Evolutionary conservation across 2,329 filamentous ascomycete species (phyloP), one percentile per base, ranked within the genome.

Genomic region (Aspergillus viridinutans): DNA sequence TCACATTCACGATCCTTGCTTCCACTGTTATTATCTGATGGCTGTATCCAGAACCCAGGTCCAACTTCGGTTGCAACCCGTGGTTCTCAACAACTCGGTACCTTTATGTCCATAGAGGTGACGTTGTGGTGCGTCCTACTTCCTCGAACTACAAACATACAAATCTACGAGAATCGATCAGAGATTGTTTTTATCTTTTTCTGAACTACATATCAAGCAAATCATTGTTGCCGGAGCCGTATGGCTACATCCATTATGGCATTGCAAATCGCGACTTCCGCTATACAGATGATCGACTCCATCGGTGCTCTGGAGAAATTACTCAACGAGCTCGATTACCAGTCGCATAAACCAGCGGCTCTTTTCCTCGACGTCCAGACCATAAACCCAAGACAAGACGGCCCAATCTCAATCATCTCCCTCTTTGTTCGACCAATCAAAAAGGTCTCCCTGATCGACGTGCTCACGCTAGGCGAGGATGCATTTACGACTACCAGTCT

Each of bases 351-450:
- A 7, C 48, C 48, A n/a, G 73, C 63, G 6, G 71, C 72, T n/a
- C 65, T 83, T 3, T 83, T 75, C 61, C 26, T 83, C 14, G 80
- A 83, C 56, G 61, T 83, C 0, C 80, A 83, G 66, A 80, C 80
- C 2, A 66, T 73, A 7, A 69, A 78, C 8, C 75, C 82, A 7
- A 67, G 60, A 10, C 69, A 79, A 3, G 35, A 76, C 14, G 79
- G 80, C 2, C 72, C 68, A 5, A 67, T 83, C 14, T 80, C 79
- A 0, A 73, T 82, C n/a, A 25, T 82, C 1, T 68, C 73, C 20
- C 63, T 82, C 4, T 70, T 74, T 35, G 61, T 77, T 38, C 56
- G 60, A 1, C 69, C 72, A 0, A 53, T 35, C 1, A 54, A 70
- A 14, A 53, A 61, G 2, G 70, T 69, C 5, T 78, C 79, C 61